Conservation (phyloP, 768 basidiomycete species). For the Cystofilobasidium macerans region DNA sequence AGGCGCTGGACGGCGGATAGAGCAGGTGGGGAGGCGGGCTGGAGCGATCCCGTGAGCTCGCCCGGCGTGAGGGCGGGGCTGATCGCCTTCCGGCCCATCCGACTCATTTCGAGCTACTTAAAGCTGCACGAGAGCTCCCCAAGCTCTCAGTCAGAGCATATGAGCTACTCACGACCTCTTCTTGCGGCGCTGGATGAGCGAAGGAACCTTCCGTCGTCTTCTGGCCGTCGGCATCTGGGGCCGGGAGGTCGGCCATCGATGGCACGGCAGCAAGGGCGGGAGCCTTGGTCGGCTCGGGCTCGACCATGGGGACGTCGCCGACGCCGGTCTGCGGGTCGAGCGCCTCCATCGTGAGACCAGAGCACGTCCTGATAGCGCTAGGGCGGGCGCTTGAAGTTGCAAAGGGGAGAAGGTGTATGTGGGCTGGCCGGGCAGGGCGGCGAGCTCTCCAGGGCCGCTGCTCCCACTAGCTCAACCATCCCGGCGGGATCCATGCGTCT, state of each 20-base stretch:
- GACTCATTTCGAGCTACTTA: background rate
- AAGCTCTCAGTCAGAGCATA: background rate
- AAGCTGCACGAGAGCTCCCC: background rate
- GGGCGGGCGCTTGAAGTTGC: too few relatives aligned
- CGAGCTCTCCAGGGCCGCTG: too few relatives aligned
- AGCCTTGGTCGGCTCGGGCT: background rate
- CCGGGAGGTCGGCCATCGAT: background rate
- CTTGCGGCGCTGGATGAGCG: background rate
- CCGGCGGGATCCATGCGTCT: too few relatives aligned
- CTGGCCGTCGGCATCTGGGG: background rate
- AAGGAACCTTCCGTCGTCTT: background rate
- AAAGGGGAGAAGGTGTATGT: too few relatives aligned
- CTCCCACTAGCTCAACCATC: too few relatives aligned
- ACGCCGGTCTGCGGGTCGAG: background rate
- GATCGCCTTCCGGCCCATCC: background rate
- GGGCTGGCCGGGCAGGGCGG: too few relatives aligned
- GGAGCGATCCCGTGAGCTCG: too few relatives aligned
- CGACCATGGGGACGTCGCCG: background rate
- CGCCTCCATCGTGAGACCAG: background rate
- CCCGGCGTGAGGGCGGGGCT: too few relatives aligned
- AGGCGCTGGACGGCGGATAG: background rate
- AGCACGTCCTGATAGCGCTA: too few relatives aligned
- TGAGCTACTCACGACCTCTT: background rate
- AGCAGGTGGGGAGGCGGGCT: background rate
- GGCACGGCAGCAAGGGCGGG: background rate